phyloP scores from a whole-genome alignment of 169 alveolate genomes.

The Cryptosporidium baileyi region DNA sequence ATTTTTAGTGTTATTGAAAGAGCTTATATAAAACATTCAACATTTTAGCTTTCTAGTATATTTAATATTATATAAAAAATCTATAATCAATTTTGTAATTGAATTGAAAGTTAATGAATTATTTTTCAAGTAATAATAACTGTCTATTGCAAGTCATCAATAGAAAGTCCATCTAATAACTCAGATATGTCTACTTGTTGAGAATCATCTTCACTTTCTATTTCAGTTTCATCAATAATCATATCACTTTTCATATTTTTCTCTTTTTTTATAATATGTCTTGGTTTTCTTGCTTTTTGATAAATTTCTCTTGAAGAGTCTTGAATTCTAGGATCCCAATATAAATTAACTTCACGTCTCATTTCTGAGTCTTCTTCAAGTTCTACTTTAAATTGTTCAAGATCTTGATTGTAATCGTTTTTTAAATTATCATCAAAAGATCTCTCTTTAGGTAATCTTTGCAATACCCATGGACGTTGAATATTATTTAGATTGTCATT shows the following conservation, averaged over 20 bases:
- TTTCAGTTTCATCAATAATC: background rate
- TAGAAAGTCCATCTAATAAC: constrained; percentile 56
- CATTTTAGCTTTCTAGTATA: background rate
- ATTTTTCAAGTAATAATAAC: background rate
- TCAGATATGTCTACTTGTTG: constrained; percentile 61
- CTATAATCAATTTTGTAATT: no score
- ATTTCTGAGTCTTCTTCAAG: constrained; percentile 87
- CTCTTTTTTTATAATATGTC: constrained; percentile 43
- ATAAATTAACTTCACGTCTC: constrained; percentile 82
- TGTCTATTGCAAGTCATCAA: constrained; percentile 18
- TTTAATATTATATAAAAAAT: background rate
- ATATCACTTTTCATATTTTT: background rate
- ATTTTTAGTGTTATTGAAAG: no score
- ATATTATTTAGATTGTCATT: background rate
- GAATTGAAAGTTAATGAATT: background rate
- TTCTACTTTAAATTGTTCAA: constrained; percentile 87
- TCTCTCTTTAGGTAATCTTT: constrained; percentile 60
- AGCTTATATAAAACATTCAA: no score
- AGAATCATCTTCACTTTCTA: background rate
- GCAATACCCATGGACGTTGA: constrained; percentile 72
- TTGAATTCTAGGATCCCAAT: constrained; percentile 76
- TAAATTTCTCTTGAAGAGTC: constrained; percentile 22
- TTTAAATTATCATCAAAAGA: constrained; percentile 23
- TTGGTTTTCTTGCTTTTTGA: constrained; percentile 57
- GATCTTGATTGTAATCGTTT: constrained; percentile 72